Evolutionary conservation across 2,329 filamentous ascomycete genomes (phyloP).

Genomic region (Hirsutella rhossiliensis): DNA sequence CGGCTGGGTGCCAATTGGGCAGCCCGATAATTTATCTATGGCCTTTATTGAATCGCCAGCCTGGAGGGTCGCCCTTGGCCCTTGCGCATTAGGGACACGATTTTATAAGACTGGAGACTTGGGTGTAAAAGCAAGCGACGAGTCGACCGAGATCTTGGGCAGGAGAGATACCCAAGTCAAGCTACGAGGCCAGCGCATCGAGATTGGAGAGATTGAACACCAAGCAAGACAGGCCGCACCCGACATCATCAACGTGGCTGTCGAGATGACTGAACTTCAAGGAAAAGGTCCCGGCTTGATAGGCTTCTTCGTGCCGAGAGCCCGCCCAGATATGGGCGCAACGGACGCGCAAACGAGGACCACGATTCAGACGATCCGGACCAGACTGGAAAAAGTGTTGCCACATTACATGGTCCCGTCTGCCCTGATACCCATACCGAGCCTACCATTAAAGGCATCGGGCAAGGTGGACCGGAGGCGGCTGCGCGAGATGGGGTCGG

Average conservation of each 20-base stretch:
- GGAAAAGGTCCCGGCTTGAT: neutral
- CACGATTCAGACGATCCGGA: neutral
- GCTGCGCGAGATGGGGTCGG: neutral
- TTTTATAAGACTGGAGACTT: slow-evolving; percentile 38
- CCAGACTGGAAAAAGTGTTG: neutral
- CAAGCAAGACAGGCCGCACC: slow-evolving; percentile 1
- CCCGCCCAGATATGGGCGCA: neutral
- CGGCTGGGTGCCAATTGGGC: no score
- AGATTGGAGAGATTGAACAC: slow-evolving; percentile 22
- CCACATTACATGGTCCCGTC: slow-evolving; percentile 29
- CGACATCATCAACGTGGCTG: slow-evolving; percentile 3
- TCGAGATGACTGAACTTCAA: neutral
- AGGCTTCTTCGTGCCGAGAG: neutral
- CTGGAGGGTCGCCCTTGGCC: neutral
- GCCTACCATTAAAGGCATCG: slow-evolving; percentile 18
- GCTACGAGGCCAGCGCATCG: slow-evolving; percentile 44
- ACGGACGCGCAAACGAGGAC: neutral
- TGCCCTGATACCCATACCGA: slow-evolving; percentile 23
- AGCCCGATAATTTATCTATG: no score
- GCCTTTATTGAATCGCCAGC: no score
- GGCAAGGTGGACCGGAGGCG: slow-evolving; percentile 3
- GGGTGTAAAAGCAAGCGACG: slow-evolving; percentile 26
- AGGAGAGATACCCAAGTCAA: slow-evolving; percentile 47
- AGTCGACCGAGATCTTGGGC: slow-evolving; percentile 30
- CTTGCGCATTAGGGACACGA: slow-evolving; percentile 7